These are phyloP conservation scores for Aspergillus bridgeri DNA, from an alignment of 495 filamentous ascomycete genomes.

Conservation along the genomic window DNA sequence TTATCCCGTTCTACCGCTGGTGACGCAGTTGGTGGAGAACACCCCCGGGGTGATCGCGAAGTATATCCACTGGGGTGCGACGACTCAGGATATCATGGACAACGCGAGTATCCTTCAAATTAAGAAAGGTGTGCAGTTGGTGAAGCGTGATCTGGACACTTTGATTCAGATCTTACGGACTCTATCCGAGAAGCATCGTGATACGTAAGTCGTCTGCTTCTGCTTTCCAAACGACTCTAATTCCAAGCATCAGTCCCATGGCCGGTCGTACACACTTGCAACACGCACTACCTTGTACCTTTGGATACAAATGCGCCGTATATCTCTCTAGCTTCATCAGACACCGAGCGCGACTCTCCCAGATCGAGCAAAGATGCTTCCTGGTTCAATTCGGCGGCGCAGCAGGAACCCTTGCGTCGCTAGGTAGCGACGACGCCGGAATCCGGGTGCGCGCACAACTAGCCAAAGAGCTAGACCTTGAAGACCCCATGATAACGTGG, in stretches of 20 bases:
- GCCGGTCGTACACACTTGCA: conserved; percentile 48
- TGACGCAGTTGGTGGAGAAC: conserved; percentile 30
- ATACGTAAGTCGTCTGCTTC: conserved; percentile 3
- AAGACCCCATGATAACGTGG: conserved; percentile 39
- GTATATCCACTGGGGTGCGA: conserved; percentile 52
- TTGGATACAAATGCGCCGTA: conserved; percentile 39
- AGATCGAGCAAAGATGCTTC: conserved; percentile 29
- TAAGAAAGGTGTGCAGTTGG: conserved; percentile 34
- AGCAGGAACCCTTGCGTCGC: conserved; percentile 38
- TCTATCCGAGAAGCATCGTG: conserved; percentile 33
- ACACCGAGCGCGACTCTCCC: background rate
- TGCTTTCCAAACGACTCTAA: background rate
- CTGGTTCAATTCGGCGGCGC: conserved; percentile 43
- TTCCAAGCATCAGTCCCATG: conserved; percentile 34
- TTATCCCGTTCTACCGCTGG: conserved; percentile 46
- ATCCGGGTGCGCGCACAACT: conserved; percentile 35
- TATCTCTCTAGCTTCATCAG: conserved; percentile 7
- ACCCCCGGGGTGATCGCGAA: conserved; percentile 22
- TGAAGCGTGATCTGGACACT: conserved; percentile 27
- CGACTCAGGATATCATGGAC: conserved; percentile 52
- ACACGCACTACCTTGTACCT: conserved; percentile 42
- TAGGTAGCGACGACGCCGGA: conserved; percentile 17
- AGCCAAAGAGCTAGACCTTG: conserved; percentile 27
- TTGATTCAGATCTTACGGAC: conserved; percentile 25
- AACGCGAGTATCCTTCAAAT: conserved; percentile 43